Base-by-base conservation (phyloP, 2,329 filamentous ascomycete genomes). In the Aspergillus sp. region DNA sequence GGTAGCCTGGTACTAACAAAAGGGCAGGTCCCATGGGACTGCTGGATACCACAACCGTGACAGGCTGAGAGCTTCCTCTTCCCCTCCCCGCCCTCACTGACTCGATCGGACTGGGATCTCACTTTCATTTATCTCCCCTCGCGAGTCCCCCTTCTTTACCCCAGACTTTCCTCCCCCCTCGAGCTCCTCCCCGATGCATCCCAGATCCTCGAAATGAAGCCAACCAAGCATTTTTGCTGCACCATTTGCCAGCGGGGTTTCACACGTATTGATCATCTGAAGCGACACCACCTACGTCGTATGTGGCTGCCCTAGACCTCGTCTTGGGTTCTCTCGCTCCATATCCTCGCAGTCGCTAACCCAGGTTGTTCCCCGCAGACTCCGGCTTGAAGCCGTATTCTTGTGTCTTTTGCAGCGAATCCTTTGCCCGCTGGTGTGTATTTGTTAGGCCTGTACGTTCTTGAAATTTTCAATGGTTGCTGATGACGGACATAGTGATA, bases 211-310 rank as follows among this genome's bases (percentile, higher is more conserved):
- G 63, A 59, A 60, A 75, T 74, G 73, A 75, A 73, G 67, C 44
- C 70, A 37, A 73, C 71, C 53, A 77, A 78, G 64, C 74, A 75
- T 56, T 77, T 77, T 64, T 73, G 71, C 60, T 80, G 77, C 61
- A 70, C 72, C 14, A 67, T 77, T 60, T 80, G 78, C 62, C 70
- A 75, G 63, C 74, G 77, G 60, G 71, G 70, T 47, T 80, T 80
- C 67, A 78, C 77, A 23, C 76, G 78, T 56, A 76, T 78, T 65
- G 78, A 80, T 68, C 78, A 80, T 64, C 66, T 80, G 37, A 80
- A 79, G 63, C 69, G 78, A 55, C 78, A 80, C 62, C 75, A 79
- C 60, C 68, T 79, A 40, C 71, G 77, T 57, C 78, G 78, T 79
- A 73, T 63, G 73, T 69, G 27, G 48, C 55, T 55, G 41, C 39